phyloP scores from a whole-genome alignment of 1,139 yeast species.

The Insectozyma bohioensis region DNA sequence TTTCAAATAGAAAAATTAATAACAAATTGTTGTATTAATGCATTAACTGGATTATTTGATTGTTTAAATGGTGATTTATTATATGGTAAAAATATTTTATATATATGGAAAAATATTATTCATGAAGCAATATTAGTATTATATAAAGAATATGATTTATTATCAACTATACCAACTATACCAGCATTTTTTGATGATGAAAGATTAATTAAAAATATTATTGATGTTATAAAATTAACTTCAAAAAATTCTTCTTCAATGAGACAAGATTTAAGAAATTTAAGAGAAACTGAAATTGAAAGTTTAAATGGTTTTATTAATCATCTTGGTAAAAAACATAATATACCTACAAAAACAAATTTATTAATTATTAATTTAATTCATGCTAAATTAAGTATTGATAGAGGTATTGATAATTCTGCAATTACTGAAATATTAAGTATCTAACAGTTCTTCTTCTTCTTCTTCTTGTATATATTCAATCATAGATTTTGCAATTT shows the following conservation, averaged over 20 bases:
- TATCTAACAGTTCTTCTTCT: no score
- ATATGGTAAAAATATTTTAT: constrained; percentile 28
- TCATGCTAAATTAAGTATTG: constrained; percentile 38
- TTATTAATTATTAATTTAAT: constrained; percentile 48
- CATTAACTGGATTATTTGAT: constrained; percentile 66
- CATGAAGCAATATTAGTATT: constrained; percentile 48
- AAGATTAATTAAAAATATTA: constrained; percentile 47
- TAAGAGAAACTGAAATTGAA: constrained; percentile 71
- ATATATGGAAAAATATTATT: constrained; percentile 40
- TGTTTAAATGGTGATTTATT: constrained; percentile 72
- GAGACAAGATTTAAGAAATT: constrained; percentile 73
- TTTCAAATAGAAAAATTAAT: constrained; percentile 76
- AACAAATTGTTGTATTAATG: constrained; percentile 73
- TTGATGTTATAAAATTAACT: constrained; percentile 45
- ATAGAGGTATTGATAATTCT: constrained; percentile 28
- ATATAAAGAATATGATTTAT: constrained; percentile 32
- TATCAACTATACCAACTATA: constrained; percentile 35
- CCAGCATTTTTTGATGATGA: constrained; percentile 38
- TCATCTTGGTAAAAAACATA: constrained; percentile 45
- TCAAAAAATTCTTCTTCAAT: constrained; percentile 75
- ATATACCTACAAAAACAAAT: constrained; percentile 47
- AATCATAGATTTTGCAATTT: constrained; percentile 18
- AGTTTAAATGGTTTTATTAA: constrained; percentile 76
- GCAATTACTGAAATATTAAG: constrained; percentile 11
- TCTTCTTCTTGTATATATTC: constrained; percentile 1